phyloP scores from a whole-genome alignment of 805 yeast species.

The Metschnikowia cerradonensis region DNA sequence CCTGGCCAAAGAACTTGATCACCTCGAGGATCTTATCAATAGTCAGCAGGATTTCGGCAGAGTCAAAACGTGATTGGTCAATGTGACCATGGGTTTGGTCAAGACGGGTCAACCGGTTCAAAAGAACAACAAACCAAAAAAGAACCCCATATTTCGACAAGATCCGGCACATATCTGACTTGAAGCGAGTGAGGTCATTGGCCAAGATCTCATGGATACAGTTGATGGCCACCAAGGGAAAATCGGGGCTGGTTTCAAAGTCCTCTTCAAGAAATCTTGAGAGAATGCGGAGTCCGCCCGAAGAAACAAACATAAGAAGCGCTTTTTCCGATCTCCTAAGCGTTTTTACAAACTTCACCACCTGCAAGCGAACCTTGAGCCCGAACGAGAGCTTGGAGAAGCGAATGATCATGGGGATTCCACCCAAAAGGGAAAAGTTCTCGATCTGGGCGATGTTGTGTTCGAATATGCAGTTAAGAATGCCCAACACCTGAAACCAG shows the following conservation, averaged over 20 bases:
- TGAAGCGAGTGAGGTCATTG: slow-evolving; percentile 34
- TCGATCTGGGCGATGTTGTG: slow-evolving; percentile 31
- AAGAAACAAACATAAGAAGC: slow-evolving; percentile 38
- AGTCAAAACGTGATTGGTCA: background rate
- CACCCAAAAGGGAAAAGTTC: slow-evolving; percentile 41
- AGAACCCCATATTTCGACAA: slow-evolving; percentile 40
- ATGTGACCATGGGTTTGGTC: background rate
- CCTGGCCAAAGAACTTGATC: slow-evolving; percentile 40
- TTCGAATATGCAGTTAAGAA: slow-evolving; percentile 33
- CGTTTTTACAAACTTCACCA: slow-evolving; percentile 31
- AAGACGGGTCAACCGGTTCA: slow-evolving; percentile 28
- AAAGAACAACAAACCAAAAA: slow-evolving; percentile 40
- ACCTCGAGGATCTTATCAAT: slow-evolving; percentile 36
- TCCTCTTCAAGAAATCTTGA: slow-evolving; percentile 46
- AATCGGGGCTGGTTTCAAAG: slow-evolving; percentile 33
- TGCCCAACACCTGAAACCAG: slow-evolving; percentile 36
- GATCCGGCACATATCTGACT: slow-evolving; percentile 40
- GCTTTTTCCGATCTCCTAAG: slow-evolving; percentile 34
- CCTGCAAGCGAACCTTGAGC: slow-evolving; percentile 32
- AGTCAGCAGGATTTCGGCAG: slow-evolving; percentile 7
- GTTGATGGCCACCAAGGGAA: slow-evolving; percentile 36
- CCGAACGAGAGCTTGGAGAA: slow-evolving; percentile 31
- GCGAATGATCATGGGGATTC: slow-evolving; percentile 39
- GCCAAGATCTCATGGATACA: slow-evolving; percentile 33
- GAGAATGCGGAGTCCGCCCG: slow-evolving; percentile 44